Evolutionary conservation across 2,329 filamentous ascomycete species (phyloP).

Genomic region (Chaetomium sp.): DNA sequence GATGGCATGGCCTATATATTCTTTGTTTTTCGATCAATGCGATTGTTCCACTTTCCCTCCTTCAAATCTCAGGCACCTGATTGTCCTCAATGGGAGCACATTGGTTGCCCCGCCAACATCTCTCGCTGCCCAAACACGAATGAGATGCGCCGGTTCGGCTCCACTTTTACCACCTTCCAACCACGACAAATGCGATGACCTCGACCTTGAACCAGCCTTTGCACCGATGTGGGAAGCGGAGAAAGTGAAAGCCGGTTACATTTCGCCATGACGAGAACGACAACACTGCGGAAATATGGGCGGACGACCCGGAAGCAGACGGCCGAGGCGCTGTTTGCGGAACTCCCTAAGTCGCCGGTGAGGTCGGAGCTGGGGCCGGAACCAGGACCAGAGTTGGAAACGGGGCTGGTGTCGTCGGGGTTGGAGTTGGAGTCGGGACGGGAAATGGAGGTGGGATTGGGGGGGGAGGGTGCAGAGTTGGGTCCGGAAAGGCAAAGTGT

Average conservation of each 20-base stretch:
- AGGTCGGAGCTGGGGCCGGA: constrained; percentile 27
- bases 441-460: no score
- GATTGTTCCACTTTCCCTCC: not conserved
- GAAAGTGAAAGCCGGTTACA: not conserved
- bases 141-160: not conserved
- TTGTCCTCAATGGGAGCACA: not conserved
- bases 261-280: constrained; percentile 38
- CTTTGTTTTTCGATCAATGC: not conserved
- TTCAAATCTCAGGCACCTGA: not conserved
- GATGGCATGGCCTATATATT: not conserved
- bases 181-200: not conserved
- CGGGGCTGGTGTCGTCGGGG: not conserved
- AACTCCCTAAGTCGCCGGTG: constrained; percentile 45
- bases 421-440: no score
- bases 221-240: not conserved
- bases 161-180: not conserved
- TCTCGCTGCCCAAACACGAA: not conserved
- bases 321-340: constrained; percentile 43
- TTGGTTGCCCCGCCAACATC: not conserved
- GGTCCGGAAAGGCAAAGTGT: constrained; percentile 15
- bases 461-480: not conserved
- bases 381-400: not conserved
- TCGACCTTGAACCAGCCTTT: no score
- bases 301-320: constrained; percentile 42
- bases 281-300: constrained; percentile 44